Evolutionary conservation across 768 basidiomycete genomes (phyloP), one percentile per base, ranked within the genome.

Genomic region (Cytidiella melzeri): DNA sequence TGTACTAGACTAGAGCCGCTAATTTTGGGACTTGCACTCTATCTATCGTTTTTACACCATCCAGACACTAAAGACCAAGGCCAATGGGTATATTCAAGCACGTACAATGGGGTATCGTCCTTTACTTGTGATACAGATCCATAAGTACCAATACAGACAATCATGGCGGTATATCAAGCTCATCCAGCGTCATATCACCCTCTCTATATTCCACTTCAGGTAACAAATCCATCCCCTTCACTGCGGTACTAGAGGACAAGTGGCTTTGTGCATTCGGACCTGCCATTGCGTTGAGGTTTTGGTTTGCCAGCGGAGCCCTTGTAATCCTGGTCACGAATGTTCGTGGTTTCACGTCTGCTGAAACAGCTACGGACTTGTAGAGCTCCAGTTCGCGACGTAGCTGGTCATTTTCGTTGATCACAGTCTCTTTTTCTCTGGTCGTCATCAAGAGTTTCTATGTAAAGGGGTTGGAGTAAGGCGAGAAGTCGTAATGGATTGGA

Each of bases 1-100:
- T 53, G 90, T 97, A 27, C 68, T 99, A 54, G 83, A 87, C 55
- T 92, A 50, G 47, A 7, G 30, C 15, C 30, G 9, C 7, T 34
- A 34, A 37, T n/a, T n/a, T n/a, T 34, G 30, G 7, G 9, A 34
- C 30, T 34, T 34, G 30, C 7, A 34, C 9, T 34, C 15, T 34
- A 34, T 15, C 30, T 34, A 34, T 34, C 30, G 15, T 34, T 15
- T 7, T 34, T 34, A 34, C 30, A 34, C 30, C 30, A 34, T n/a
- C n/a, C n/a, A n/a, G n/a, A n/a, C n/a, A n/a, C n/a, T n/a, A n/a
- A n/a, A n/a, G n/a, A n/a, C n/a, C n/a, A 34, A 34, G 9, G 7
- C 7, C 30, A 34, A 15, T 7, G 30, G 30, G 30, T 34, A 34
- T 34, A 34, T 15, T 34, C 7, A 34, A 15, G 15, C 15, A 34